phyloP scores from a whole-genome alignment of 805 yeast genomes.

The Isabelozyma rhagii region DNA sequence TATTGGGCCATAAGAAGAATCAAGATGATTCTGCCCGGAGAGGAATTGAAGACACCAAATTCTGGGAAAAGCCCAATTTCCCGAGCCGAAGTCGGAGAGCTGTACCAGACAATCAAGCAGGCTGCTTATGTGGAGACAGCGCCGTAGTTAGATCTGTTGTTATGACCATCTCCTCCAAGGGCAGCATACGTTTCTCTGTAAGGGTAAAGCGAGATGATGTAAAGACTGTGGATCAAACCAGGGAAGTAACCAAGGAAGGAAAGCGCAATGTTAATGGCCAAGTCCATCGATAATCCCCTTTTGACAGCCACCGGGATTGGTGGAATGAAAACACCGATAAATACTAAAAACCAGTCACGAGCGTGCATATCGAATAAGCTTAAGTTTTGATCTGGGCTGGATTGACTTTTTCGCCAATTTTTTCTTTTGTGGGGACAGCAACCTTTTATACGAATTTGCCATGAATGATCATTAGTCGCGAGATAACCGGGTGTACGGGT shows the following conservation, averaged over 20 bases:
- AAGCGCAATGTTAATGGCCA: constrained; percentile 64
- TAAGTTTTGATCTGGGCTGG: neutral
- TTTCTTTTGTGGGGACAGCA: neutral
- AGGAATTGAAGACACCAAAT: too few relatives aligned
- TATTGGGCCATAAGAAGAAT: neutral
- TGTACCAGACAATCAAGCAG: neutral
- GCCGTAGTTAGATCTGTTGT: constrained; percentile 14
- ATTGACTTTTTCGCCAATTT: too few relatives aligned
- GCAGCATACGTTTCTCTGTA: constrained; percentile 25
- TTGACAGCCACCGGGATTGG: constrained; percentile 77
- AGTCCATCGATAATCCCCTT: constrained; percentile 70
- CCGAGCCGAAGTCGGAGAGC: too few relatives aligned
- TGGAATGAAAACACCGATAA: constrained; percentile 70
- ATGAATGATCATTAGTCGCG: too few relatives aligned
- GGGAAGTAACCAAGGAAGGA: constrained; percentile 73
- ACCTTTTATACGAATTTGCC: neutral
- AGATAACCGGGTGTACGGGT: too few relatives aligned
- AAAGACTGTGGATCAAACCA: constrained; percentile 75
- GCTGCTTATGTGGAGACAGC: constrained; percentile 1
- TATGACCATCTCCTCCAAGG: constrained; percentile 29
- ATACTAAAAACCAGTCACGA: constrained; percentile 61
- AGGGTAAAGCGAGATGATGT: constrained; percentile 74
- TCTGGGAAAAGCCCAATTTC: too few relatives aligned
- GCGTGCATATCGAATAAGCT: constrained; percentile 27
- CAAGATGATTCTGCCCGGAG: neutral